Base-by-base conservation (phyloP, 179 eudicot species). In the Beta corolliflora region DNA sequence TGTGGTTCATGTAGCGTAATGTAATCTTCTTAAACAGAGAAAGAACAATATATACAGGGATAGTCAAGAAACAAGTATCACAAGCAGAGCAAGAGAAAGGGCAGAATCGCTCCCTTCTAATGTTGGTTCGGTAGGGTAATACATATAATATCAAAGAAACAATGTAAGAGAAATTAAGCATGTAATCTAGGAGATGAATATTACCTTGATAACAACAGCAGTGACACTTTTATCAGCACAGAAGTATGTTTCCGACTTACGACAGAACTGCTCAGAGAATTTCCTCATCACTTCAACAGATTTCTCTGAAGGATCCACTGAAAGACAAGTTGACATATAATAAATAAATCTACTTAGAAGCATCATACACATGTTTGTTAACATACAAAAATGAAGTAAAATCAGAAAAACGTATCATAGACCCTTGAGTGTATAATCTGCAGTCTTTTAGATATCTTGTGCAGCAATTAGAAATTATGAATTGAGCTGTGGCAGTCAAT, bases 171-270 rank as follows among this genome's bases (percentile, higher is more conserved):
- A 76, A 4, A 59, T 56, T 5, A 48, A 67, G 45, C 66, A 71
- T 15, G 65, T 7, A 48, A 55, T 9, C 52, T 71, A 59, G 23
- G 54, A 83, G 10, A 80, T n/a, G 25, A 67, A 73, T 0, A 72
- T 25, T 90, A 95, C 98, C 98, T 95, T 95, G 87, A 95, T 94
- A 68, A 95, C 99, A 82, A 95, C 99, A 64, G 99, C 90, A 18
- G 99, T 95, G 79, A 95, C 99, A 68, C 98, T 90, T 85, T 95
- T 93, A 86, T 95, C 97, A 58, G 84, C 93, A 54, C 99, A 95
- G 75, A 95, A 95, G 78, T 90, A 95, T 41, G 99, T 93, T 53
- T 87, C 94, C 0, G 99, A 95, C 86, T 81, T 92, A 52, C 98
- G 94, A 50, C 97, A 96, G 82, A 88, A 95, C 87, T 93, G 98